Conservation (phyloP, 768 basidiomycete species). For the Podaxis pistillaris region DNA sequence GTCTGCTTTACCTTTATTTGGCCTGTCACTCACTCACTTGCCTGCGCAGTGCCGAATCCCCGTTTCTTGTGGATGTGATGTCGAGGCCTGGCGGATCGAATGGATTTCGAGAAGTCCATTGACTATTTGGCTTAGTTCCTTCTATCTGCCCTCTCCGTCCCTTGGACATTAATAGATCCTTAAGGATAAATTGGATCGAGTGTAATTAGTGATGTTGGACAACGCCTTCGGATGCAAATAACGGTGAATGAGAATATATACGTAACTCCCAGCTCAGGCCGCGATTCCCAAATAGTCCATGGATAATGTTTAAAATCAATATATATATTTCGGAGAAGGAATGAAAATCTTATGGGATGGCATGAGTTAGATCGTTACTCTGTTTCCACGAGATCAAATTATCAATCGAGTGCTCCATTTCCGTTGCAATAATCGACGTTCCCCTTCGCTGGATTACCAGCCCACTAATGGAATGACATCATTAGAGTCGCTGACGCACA, state of each 20-base stretch:
- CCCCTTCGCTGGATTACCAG: slow-evolving; percentile 49
- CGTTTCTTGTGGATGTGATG: background rate
- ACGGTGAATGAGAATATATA: background rate
- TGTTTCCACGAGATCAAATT: background rate
- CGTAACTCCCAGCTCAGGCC: background rate
- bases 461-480: slow-evolving; percentile 37
- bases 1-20: slow-evolving; percentile 36
- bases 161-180: slow-evolving; percentile 6
- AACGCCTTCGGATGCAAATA: background rate
- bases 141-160: background rate
- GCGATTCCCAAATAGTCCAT: background rate
- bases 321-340: too few relatives aligned
- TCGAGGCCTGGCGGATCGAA: background rate
- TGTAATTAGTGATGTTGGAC: slow-evolving; percentile 5
- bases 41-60: slow-evolving; percentile 1
- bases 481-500: background rate
- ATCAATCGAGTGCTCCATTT: slow-evolving; percentile 47
- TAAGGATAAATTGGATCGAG: background rate
- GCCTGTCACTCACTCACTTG: slow-evolving; percentile 1
- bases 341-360: too few relatives aligned
- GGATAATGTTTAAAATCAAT: background rate
- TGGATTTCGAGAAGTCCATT: slow-evolving; percentile 1
- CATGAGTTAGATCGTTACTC: too few relatives aligned
- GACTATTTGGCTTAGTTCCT: background rate
- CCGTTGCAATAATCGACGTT: slow-evolving; percentile 63